phyloP scores from a whole-genome alignment of 805 yeast species.

The Vanderwaltozyma yarrowii region DNA sequence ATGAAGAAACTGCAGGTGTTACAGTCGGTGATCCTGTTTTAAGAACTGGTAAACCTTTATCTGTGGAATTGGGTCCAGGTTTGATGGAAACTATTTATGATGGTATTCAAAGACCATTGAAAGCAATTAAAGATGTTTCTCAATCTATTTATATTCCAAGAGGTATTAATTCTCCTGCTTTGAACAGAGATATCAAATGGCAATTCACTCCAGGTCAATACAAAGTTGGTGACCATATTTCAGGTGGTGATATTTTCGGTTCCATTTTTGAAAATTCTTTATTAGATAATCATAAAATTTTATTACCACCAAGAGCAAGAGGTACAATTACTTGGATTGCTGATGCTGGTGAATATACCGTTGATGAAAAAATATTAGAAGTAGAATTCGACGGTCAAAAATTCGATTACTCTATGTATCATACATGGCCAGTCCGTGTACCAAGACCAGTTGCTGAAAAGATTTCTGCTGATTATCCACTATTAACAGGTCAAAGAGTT shows the following conservation, averaged over 20 bases:
- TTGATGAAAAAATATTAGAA: slow-evolving; percentile 83
- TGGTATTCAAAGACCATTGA: slow-evolving; percentile 98
- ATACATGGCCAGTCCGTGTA: slow-evolving; percentile 99
- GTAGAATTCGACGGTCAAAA: slow-evolving; percentile 89
- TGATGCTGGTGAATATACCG: slow-evolving; percentile 79
- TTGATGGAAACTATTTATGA: slow-evolving; percentile 98
- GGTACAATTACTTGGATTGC: slow-evolving; percentile 93
- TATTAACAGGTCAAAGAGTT: slow-evolving; percentile 97
- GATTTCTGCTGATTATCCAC: slow-evolving; percentile 85
- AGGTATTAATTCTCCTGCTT: slow-evolving; percentile 96
- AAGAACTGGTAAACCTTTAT: slow-evolving; percentile 97
- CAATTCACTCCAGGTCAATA: slow-evolving; percentile 68
- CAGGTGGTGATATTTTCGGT: slow-evolving; percentile 98
- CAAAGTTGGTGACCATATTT: slow-evolving; percentile 91
- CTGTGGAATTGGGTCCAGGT: slow-evolving; percentile 99
- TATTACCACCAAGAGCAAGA: slow-evolving; percentile 96
- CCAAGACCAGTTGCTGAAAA: slow-evolving; percentile 98
- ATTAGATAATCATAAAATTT: slow-evolving; percentile 82
- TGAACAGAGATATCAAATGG: slow-evolving; percentile 69
- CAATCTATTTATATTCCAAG: slow-evolving; percentile 96
- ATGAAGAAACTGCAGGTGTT: slow-evolving; percentile 98
- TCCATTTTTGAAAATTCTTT: slow-evolving; percentile 89
- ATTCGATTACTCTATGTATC: slow-evolving; percentile 82
- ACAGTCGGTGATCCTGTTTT: slow-evolving; percentile 98
- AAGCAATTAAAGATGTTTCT: slow-evolving; percentile 78